These are phyloP conservation scores for Ganoderma meredithae DNA, from an alignment of 1,284 basidiomycete genomes.

Conservation along the genomic window DNA sequence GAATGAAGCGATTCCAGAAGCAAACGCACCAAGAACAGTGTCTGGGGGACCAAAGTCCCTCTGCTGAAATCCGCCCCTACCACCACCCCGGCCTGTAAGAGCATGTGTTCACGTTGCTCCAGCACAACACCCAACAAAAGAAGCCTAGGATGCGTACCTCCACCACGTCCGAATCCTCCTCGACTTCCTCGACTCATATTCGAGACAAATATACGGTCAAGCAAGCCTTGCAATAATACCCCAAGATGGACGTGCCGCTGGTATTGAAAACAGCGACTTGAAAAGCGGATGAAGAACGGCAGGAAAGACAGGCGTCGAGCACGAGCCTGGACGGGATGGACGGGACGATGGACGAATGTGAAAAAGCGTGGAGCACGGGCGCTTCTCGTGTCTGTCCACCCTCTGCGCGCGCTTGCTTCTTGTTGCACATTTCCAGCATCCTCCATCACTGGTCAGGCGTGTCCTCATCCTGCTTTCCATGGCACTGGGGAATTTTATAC, in stretches of 20 bases:
- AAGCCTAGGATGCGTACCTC: conserved; percentile 23
- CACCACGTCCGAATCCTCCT: conserved; percentile 36
- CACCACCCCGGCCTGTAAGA: conserved; percentile 36
- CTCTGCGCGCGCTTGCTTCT: too few relatives aligned
- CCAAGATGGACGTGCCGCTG: background rate
- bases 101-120: background rate
- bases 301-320: conserved; percentile 22
- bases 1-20: background rate
- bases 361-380: conserved; percentile 33
- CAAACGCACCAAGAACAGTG: conserved; percentile 75
- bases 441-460: too few relatives aligned
- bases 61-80: conserved; percentile 61
- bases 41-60: conserved; percentile 87
- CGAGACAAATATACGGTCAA: conserved; percentile 4
- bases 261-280: conserved; percentile 14
- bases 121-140: background rate
- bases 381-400: conserved; percentile 10
- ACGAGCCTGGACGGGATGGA: conserved; percentile 11
- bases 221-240: background rate
- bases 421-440: too few relatives aligned
- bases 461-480: too few relatives aligned
- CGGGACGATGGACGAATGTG: conserved; percentile 26
- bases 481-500: too few relatives aligned
- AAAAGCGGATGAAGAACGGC: background rate
- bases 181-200: conserved; percentile 39